Evolutionary conservation across 768 basidiomycete species (phyloP).

Genomic region (Tricholoma matsutake): DNA sequence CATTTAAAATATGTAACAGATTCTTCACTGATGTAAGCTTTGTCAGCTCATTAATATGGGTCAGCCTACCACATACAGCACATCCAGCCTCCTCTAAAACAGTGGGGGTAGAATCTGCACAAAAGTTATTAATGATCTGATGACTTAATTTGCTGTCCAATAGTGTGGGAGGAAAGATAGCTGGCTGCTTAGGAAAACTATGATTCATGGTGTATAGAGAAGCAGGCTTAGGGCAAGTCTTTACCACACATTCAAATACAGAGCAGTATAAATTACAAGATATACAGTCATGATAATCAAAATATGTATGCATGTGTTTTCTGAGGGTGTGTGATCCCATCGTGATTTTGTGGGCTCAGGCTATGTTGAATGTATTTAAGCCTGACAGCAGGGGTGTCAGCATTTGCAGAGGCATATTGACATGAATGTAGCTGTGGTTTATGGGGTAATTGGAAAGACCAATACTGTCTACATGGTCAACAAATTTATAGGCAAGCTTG

Average conservation of each 20-base stretch:
- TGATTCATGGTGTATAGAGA: background rate
- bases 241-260: background rate
- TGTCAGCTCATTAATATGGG: background rate
- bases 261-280: background rate
- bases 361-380: background rate
- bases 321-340: background rate
- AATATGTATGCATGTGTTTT: background rate
- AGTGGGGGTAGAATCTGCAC: background rate
- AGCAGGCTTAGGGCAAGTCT: conserved; percentile 4
- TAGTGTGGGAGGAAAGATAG: background rate
- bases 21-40: conserved; percentile 1
- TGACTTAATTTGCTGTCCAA: background rate
- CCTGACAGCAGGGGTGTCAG: background rate
- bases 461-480: conserved; percentile 1
- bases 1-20: background rate
- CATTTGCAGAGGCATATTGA: background rate
- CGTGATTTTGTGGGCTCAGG: background rate
- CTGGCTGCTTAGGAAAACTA: background rate
- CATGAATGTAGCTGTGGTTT: background rate
- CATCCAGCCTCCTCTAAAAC: conserved; percentile 24
- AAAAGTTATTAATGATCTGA: conserved; percentile 5
- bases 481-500: background rate
- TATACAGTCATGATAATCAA: conserved; percentile 1
- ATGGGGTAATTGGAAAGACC: background rate
- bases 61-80: conserved; percentile 25